A percentile compares a stretch with the other conserved stretches of the same genome.
phyloP scores from a whole-genome alignment of 495 filamentous ascomycete species.

The Penicillium cataractarum region DNA sequence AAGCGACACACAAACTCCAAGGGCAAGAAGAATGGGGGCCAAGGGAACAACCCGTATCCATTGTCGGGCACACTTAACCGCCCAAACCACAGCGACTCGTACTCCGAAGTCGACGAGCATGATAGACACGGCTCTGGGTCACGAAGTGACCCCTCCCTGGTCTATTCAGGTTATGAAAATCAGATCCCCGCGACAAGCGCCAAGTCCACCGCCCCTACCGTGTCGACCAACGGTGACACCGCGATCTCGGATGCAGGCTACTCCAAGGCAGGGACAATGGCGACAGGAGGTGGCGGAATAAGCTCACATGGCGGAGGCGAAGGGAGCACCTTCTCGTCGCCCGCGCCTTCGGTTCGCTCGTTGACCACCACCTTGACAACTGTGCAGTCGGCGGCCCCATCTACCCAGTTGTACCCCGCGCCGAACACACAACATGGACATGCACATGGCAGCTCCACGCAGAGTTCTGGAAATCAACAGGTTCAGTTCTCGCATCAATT shows the following conservation, averaged over 20 bases:
- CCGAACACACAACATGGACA: conserved; percentile 44
- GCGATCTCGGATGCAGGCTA: conserved; percentile 72
- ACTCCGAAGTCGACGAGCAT: conserved; percentile 33
- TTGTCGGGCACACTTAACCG: conserved; percentile 57
- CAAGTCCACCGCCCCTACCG: conserved; percentile 74
- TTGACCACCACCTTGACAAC: conserved; percentile 95
- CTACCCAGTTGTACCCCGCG: conserved; percentile 56
- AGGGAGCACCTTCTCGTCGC: conserved; percentile 90
- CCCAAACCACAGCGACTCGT: conserved; percentile 57
- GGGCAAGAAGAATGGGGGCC: conserved; percentile 59
- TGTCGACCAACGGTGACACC: conserved; percentile 79
- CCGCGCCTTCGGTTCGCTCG: conserved; percentile 86
- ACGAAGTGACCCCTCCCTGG: conserved; percentile 56
- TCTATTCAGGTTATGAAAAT: conserved; percentile 61
- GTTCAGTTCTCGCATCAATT: conserved; percentile 90
- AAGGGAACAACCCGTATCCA: conserved; percentile 85
- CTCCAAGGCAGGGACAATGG: conserved; percentile 79
- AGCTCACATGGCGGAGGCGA: conserved; percentile 71
- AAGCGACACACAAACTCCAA: conserved; percentile 54
- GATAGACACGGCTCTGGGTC: conserved; percentile 38
- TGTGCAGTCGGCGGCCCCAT: conserved; percentile 83
- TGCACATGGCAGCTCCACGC: conserved; percentile 48
- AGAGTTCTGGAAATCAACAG: conserved; percentile 52
- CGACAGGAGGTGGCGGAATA: conserved; percentile 61
- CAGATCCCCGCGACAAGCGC: conserved; percentile 62